phyloP scores from a whole-genome alignment of 768 basidiomycete genomes.

The Hirschioporus abietinus region DNA sequence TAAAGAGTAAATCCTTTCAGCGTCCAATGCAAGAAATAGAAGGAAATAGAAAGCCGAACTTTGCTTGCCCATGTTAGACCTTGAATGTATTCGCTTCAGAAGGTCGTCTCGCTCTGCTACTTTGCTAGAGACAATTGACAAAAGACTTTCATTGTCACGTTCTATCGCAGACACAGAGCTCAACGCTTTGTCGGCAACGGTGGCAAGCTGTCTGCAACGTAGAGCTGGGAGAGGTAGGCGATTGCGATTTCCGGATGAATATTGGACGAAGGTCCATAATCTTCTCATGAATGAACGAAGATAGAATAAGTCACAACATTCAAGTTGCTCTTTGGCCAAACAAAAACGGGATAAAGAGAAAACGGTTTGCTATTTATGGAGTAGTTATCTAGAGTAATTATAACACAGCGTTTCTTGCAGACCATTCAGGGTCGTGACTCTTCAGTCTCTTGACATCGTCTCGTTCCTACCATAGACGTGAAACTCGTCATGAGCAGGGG shows the following conservation, averaged over 20 bases:
- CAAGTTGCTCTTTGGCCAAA: no score
- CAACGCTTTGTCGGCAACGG: not conserved
- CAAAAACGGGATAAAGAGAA: not conserved
- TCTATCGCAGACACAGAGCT: not conserved
- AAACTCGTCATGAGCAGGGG: no score
- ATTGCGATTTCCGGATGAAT: not conserved
- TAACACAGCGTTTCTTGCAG: no score
- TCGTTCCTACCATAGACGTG: no score
- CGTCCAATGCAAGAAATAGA: constrained; percentile 31
- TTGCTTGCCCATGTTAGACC: not conserved
- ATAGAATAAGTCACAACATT: not conserved
- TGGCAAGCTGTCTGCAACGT: not conserved
- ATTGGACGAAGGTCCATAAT: not conserved
- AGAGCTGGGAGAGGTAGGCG: not conserved
- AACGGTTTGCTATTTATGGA: not conserved
- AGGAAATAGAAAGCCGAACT: not conserved
- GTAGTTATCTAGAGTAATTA: no score
- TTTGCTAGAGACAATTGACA: not conserved
- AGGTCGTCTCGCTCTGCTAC: not conserved
- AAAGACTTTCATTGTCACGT: not conserved
- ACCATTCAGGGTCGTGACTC: no score
- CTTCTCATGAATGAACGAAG: not conserved
- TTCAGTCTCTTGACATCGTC: no score
- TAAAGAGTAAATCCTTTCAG: constrained; percentile 45
- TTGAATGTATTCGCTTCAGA: not conserved